These are phyloP conservation scores for Tolypocladium amazonense DNA, from an alignment of 2,329 filamentous ascomycete species.

Conservation along the genomic window DNA sequence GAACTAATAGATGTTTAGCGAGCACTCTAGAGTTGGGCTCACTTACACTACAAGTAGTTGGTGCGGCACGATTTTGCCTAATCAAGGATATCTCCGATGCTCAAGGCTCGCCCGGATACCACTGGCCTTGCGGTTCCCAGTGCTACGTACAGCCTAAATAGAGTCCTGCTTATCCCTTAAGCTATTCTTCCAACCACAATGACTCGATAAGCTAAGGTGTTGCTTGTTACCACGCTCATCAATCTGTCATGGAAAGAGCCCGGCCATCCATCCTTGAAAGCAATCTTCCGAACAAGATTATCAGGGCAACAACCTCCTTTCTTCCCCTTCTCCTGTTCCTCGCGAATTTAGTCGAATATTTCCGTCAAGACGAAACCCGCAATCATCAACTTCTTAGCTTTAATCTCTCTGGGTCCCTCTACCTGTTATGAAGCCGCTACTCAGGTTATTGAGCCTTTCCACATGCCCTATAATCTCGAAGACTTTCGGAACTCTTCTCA, in stretches of 20 bases:
- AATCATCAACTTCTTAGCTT: neutral
- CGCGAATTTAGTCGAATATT: neutral
- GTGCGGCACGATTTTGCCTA: neutral
- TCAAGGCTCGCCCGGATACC: neutral
- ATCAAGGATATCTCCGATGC: neutral
- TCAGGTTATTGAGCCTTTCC: neutral
- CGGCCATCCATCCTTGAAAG: neutral
- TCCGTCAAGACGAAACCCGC: neutral
- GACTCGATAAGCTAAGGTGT: no score
- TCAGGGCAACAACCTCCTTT: neutral
- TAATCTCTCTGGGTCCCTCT: neutral
- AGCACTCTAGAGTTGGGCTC: neutral
- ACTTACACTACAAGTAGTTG: neutral
- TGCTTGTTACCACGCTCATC: no score
- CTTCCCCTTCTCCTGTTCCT: neutral
- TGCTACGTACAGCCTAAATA: neutral
- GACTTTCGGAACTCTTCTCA: neutral
- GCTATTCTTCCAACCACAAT: neutral
- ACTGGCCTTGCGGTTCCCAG: neutral
- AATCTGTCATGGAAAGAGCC: neutral
- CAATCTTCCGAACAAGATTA: neutral
- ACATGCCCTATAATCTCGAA: neutral
- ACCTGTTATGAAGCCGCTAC: neutral
- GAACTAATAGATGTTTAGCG: neutral
- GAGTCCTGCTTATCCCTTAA: neutral